Evolutionary conservation across 257 asterid genomes (phyloP).

Genomic region (Solanum paucissectum): DNA sequence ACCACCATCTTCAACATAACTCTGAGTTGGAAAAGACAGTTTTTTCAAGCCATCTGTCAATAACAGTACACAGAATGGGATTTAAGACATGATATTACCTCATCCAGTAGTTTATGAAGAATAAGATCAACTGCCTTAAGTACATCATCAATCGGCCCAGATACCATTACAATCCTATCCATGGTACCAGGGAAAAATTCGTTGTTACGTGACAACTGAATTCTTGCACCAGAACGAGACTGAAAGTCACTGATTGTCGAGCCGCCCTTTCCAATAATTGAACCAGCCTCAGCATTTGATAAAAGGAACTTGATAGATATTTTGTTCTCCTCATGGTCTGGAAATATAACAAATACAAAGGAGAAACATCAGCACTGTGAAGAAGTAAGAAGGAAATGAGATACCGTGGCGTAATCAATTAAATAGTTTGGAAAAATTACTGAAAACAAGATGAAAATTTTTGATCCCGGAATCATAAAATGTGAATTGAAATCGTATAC

Average conservation of each 20-base stretch:
- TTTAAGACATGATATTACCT: conserved; percentile 36
- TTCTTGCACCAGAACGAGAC: conserved; percentile 78
- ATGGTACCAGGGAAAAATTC: conserved; percentile 30
- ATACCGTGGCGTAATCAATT: not conserved
- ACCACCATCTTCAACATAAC: conserved; percentile 67
- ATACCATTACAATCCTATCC: conserved; percentile 81
- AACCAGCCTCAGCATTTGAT: conserved; percentile 98
- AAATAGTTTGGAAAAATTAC: not conserved
- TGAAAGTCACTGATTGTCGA: conserved; percentile 85
- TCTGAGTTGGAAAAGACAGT: conserved; percentile 27
- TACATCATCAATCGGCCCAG: conserved; percentile 61
- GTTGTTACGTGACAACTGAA: conserved; percentile 86
- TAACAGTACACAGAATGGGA: not conserved
- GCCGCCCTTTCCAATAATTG: conserved; percentile 95
- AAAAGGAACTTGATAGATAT: conserved; percentile 81
- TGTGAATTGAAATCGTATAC: not conserved
- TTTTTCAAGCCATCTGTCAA: not conserved
- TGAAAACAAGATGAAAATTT: not conserved
- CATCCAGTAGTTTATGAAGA: conserved; percentile 63
- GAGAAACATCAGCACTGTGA: not conserved
- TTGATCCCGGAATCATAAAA: not conserved
- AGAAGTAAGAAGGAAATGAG: not conserved
- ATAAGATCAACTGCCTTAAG: conserved; percentile 77
- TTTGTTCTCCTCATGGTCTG: conserved; percentile 57
- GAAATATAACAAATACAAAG: not conserved